Conservation (phyloP, 2,329 filamentous ascomycete genomes). For the Trichoderma sp. region DNA sequence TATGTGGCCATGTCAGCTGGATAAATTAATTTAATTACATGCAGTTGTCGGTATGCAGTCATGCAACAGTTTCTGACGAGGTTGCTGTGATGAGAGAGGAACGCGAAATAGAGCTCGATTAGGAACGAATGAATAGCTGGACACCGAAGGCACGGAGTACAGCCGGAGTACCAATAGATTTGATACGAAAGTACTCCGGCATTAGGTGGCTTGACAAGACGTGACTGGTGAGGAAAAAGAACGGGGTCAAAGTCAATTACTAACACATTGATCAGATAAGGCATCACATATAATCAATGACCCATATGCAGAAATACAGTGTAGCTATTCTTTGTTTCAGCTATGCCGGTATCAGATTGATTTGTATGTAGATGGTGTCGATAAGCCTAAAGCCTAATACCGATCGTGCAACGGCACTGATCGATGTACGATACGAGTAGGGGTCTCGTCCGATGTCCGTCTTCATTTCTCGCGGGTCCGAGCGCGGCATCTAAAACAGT, state of each 20-base stretch:
- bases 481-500: neutral
- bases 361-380: neutral
- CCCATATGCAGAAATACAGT: too few relatives aligned
- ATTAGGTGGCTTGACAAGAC: neutral
- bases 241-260: neutral
- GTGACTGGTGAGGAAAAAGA: neutral
- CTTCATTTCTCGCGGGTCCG: neutral
- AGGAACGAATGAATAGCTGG: neutral
- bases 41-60: neutral
- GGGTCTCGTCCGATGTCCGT: neutral
- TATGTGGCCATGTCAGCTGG: neutral
- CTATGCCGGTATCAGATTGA: neutral
- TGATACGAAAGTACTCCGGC: neutral
- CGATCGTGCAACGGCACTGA: neutral
- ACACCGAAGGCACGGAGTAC: too few relatives aligned
- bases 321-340: neutral
- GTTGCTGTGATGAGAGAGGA: neutral
- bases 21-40: constrained; percentile 2
- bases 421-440: neutral
- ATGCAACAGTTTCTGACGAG: neutral
- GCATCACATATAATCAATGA: neutral
- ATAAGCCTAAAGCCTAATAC: neutral
- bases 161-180: too few relatives aligned
- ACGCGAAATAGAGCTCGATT: neutral
- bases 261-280: neutral